Evolutionary conservation across 2,329 filamentous ascomycete genomes (phyloP).

Genomic region (Tolypocladium pustulatum): DNA sequence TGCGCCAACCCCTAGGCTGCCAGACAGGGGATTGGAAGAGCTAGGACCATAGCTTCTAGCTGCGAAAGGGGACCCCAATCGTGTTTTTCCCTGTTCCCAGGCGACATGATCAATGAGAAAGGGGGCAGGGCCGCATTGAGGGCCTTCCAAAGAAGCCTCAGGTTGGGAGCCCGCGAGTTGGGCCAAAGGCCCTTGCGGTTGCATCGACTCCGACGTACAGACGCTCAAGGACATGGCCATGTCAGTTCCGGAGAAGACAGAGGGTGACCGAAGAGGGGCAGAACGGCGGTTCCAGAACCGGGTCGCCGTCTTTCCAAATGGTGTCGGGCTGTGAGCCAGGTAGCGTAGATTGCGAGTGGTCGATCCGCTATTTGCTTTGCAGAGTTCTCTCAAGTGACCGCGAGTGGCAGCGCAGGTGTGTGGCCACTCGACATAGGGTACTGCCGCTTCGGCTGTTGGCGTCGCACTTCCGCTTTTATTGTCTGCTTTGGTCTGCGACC

Average conservation of each 20-base stretch:
- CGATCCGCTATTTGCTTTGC: constrained; percentile 41
- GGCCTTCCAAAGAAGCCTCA: constrained; percentile 8
- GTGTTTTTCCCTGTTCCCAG: constrained; percentile 11
- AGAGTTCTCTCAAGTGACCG: constrained; percentile 51
- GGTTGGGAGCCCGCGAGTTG: constrained; percentile 39
- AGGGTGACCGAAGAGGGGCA: constrained; percentile 32
- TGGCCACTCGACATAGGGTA: constrained; percentile 49
- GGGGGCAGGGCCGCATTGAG: background rate
- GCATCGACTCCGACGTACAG: constrained; percentile 56
- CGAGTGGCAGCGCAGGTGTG: constrained; percentile 54
- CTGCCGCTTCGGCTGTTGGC: constrained; percentile 36
- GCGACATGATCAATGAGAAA: constrained; percentile 1
- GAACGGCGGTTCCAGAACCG: constrained; percentile 38
- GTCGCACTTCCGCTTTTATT: constrained; percentile 43
- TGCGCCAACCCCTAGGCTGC: constrained; percentile 19
- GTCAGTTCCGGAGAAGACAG: constrained; percentile 48
- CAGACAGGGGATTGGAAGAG: constrained; percentile 39
- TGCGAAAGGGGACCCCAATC: constrained; percentile 44
- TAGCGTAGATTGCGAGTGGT: constrained; percentile 32
- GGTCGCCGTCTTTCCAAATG: constrained; percentile 40
- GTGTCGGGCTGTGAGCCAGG: constrained; percentile 43
- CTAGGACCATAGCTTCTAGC: constrained; percentile 52
- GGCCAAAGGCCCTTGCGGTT: constrained; percentile 49
- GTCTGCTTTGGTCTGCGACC: constrained; percentile 21
- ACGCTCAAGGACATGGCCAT: constrained; percentile 53